Evolutionary conservation across 1,139 yeast genomes (phyloP), one percentile per base, ranked within the genome.

Genomic region (Diutina mesorugosa): DNA sequence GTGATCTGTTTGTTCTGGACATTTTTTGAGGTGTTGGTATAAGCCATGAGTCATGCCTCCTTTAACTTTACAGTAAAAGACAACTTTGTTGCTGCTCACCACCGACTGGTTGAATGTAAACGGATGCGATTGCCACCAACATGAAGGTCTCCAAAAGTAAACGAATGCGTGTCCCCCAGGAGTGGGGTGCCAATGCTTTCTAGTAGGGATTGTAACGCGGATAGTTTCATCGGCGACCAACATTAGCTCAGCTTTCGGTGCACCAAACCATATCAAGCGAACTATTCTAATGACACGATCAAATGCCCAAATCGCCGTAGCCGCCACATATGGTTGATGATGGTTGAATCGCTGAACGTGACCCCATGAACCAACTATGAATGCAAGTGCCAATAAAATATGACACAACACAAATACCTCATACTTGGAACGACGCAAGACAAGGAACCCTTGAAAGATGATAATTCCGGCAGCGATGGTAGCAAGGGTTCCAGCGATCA

Each of bases 371-470:
- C 84, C 84, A 60, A 76, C 76, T 45, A 86, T 64, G 63, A 84
- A 83, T 30, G 80, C 60, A 0, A 74, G 72, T 0, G 84, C 91
- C 55, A 87, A 65, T 1, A 80, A 55, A 51, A 87, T 75, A 67
- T 89, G 97, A 18, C 72, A 54, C 29, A 72, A 63, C 26, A 86
- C 65, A 67, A 90, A 90, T 10, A 80, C 51, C 64, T 89, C 96
- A 66, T 90, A 89, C 60, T 71, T 71, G 58, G 66, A 65, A 55
- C 76, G 78, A 67, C 96, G 78, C 61, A 87, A 66, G n/a, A 68
- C 61, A 57, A 77, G 75, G 60, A 70, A 30, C 45, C 53, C 53
- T 32, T 50, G 53, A 6, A 50, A 8, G n/a, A 50, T 16, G 9
- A 50, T 50, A 7, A 32, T 8, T 4, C 53, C 53, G 3, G 45